Evolutionary conservation across 179 eudicot genomes (phyloP).

Genomic region (Actinidia chinensis): DNA sequence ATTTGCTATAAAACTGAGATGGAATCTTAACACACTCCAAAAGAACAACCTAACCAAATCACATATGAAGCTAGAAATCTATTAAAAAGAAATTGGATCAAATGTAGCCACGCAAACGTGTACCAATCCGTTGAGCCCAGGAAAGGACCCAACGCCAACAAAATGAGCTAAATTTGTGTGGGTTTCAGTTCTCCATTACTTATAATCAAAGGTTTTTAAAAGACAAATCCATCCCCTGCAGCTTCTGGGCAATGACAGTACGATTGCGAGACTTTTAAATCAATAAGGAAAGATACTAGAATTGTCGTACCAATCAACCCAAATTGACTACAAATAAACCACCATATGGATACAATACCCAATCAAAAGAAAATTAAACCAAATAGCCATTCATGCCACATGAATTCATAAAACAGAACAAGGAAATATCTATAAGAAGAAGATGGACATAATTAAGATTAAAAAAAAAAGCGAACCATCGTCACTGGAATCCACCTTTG

Average conservation of each 20-base stretch:
- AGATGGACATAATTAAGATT: neutral
- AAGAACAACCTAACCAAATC: neutral
- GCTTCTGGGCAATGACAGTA: neutral
- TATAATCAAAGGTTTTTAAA: neutral
- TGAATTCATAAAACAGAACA: neutral
- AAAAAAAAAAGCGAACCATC: constrained; percentile 55
- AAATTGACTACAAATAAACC: neutral
- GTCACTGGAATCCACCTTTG: constrained; percentile 51
- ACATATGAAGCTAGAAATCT: no score
- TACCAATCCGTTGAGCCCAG: neutral
- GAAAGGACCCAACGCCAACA: neutral
- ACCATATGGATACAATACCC: neutral
- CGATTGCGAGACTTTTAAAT: no score
- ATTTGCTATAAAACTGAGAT: neutral
- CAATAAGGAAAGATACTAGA: no score
- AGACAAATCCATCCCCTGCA: neutral
- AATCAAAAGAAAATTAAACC: neutral
- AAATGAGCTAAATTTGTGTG: neutral
- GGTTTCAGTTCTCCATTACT: neutral
- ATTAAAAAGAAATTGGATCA: no score
- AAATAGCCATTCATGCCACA: neutral
- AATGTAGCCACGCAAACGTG: neutral
- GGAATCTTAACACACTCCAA: neutral
- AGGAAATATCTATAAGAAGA: neutral
- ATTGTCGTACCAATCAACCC: no score